These are phyloP conservation scores for Aspergillus sparsus DNA, from an alignment of 495 filamentous ascomycete species.

Conservation along the genomic window DNA sequence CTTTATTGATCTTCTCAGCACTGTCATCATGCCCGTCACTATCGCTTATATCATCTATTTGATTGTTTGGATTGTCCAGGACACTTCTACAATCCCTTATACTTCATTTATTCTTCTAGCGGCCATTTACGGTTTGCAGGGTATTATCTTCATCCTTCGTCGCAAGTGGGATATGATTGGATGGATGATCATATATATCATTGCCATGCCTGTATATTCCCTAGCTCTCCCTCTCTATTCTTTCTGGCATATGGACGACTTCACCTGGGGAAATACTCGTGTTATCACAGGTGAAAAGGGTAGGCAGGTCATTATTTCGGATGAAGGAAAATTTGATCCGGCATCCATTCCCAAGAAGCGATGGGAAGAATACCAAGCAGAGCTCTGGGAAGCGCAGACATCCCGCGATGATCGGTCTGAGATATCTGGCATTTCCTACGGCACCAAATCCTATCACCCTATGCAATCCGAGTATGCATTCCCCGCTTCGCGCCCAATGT, in stretches of 20 bases:
- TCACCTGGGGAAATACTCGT: slow-evolving; percentile 96
- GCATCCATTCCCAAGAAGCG: slow-evolving; percentile 90
- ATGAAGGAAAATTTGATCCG: slow-evolving; percentile 98
- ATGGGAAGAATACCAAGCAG: slow-evolving; percentile 98
- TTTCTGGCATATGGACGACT: slow-evolving; percentile 99
- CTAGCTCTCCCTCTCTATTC: slow-evolving; percentile 90
- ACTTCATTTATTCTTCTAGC: slow-evolving; percentile 87
- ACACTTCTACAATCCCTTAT: slow-evolving; percentile 67
- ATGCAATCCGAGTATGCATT: slow-evolving; percentile 50
- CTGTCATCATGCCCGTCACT: slow-evolving; percentile 87
- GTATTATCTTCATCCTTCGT: slow-evolving; percentile 92
- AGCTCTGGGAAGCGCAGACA: slow-evolving; percentile 90
- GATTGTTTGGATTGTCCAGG: slow-evolving; percentile 67
- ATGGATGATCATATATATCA: slow-evolving; percentile 96
- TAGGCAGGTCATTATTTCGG: slow-evolving; percentile 86
- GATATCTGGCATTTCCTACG: slow-evolving; percentile 86
- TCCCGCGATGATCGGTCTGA: slow-evolving; percentile 87
- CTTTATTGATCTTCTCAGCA: slow-evolving; percentile 89
- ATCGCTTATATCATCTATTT: slow-evolving; percentile 91
- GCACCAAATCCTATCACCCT: slow-evolving; percentile 74
- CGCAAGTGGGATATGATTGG: slow-evolving; percentile 99
- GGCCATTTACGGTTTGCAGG: slow-evolving; percentile 94
- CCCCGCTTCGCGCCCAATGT: slow-evolving; percentile 68
- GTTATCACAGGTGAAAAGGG: slow-evolving; percentile 96
- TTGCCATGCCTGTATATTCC: slow-evolving; percentile 90